These are phyloP conservation scores for Funneliformis caledonium DNA, from an alignment of 371 early-diverging fungal species.

Conservation along the genomic window DNA sequence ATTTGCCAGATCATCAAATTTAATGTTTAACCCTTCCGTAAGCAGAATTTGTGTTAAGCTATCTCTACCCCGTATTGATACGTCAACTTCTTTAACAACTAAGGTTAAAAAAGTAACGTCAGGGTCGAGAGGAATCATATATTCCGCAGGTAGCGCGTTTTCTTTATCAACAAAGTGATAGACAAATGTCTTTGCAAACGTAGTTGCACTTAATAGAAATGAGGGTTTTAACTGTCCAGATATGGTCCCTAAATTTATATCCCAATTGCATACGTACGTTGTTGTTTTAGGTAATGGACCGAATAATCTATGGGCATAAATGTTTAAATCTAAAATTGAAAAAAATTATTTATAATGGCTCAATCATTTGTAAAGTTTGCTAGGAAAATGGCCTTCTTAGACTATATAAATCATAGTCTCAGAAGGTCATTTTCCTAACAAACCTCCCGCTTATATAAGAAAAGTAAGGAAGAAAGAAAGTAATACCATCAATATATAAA, in stretches of 20 bases:
- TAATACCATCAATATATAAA: constrained; percentile 65
- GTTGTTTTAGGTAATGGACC: constrained; percentile 74
- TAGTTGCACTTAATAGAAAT: constrained; percentile 61
- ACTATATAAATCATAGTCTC: too few relatives aligned
- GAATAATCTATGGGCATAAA: constrained; percentile 74
- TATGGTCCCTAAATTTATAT: constrained; percentile 68
- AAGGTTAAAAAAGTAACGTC: constrained; percentile 73
- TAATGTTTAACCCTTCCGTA: constrained; percentile 61
- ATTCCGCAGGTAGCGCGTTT: constrained; percentile 66
- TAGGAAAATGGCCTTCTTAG: too few relatives aligned
- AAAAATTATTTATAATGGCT: neutral
- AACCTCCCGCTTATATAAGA: too few relatives aligned
- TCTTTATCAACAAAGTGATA: constrained; percentile 77
- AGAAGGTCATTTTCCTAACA: too few relatives aligned
- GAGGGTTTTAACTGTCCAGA: constrained; percentile 73
- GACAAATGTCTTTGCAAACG: constrained; percentile 66
- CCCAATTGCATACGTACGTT: constrained; percentile 78
- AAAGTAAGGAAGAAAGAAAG: neutral
- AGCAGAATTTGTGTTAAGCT: constrained; percentile 60
- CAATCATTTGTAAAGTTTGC: neutral
- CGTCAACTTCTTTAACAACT: constrained; percentile 61
- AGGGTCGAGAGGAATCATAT: constrained; percentile 53
- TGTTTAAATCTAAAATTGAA: constrained; percentile 53
- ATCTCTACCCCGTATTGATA: constrained; percentile 68
- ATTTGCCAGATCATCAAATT: constrained; percentile 72